Percentiles rank a stretch among this genome's conserved stretches.
Evolutionary conservation across 2,329 filamentous ascomycete species (phyloP).

Genomic region (Phoma sp.): DNA sequence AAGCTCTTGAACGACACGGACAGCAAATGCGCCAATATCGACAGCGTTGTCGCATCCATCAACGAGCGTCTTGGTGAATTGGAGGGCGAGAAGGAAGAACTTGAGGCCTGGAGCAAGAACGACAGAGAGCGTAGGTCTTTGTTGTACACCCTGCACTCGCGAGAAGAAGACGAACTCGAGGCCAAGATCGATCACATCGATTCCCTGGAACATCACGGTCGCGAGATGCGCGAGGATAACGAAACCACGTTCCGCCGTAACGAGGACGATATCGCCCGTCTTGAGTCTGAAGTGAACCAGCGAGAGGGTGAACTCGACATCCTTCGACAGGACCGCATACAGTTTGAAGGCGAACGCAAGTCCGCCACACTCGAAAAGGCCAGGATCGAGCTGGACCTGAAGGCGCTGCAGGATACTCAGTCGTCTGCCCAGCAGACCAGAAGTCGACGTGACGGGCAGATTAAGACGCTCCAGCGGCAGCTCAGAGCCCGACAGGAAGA

Average conservation of each 20-base stretch:
- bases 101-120: constrained; percentile 92
- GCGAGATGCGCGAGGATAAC: constrained; percentile 83
- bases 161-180: constrained; percentile 81
- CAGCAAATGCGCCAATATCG: constrained; percentile 92
- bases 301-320: constrained; percentile 84
- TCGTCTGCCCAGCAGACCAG: constrained; percentile 76
- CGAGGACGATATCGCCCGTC: constrained; percentile 76
- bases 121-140: constrained; percentile 90
- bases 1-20: constrained; percentile 98
- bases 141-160: constrained; percentile 92
- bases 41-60: constrained; percentile 89
- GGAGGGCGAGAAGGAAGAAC: constrained; percentile 96
- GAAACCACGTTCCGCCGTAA: constrained; percentile 76
- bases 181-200: constrained; percentile 83
- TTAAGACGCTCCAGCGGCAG: constrained; percentile 73
- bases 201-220: constrained; percentile 77
- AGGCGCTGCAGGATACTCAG: constrained; percentile 82
- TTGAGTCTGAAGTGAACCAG: constrained; percentile 80
- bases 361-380: constrained; percentile 80
- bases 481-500: constrained; percentile 80
- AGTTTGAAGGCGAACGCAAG: constrained; percentile 87
- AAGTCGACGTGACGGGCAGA: constrained; percentile 71
- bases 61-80: constrained; percentile 86
- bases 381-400: constrained; percentile 84
- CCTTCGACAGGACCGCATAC: constrained; percentile 80